These are phyloP conservation scores for Stephania japonica DNA, from an alignment of 164 flowering plant genomes.

Conservation along the genomic window DNA sequence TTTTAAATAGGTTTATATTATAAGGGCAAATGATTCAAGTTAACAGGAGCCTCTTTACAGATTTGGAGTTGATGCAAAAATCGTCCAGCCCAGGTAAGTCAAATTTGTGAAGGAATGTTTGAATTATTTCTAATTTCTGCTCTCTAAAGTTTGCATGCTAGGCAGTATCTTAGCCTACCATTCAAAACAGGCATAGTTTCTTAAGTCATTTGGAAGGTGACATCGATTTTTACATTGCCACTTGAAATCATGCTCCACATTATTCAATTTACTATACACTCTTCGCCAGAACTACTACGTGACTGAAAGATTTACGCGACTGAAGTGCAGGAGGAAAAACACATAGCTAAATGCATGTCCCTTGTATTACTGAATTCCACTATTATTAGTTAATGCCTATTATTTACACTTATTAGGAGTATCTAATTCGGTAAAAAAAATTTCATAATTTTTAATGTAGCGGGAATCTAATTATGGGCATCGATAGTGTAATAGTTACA, in stretches of 20 bases:
- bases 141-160: not conserved
- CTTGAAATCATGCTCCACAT: not conserved
- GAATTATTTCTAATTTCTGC: not conserved
- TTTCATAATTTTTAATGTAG: no score
- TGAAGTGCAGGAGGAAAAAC: not conserved
- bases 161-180: not conserved
- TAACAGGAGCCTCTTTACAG: not conserved
- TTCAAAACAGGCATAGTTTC: not conserved
- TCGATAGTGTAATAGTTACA: no score
- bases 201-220: not conserved
- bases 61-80: not conserved
- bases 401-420: not conserved
- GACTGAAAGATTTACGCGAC: not conserved
- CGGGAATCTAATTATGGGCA: no score
- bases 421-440: no score
- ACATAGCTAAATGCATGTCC: not conserved
- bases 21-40: conserved; percentile 4
- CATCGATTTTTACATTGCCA: not conserved
- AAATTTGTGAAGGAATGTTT: not conserved
- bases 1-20: not conserved
- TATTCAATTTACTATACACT: not conserved
- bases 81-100: not conserved
- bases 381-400: not conserved
- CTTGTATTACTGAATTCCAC: not conserved
- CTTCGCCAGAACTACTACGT: not conserved